Percentiles rank a stretch among this genome's conserved stretches.
phyloP scores from a whole-genome alignment of 331 rosid species.

The Prunus yedoensis region DNA sequence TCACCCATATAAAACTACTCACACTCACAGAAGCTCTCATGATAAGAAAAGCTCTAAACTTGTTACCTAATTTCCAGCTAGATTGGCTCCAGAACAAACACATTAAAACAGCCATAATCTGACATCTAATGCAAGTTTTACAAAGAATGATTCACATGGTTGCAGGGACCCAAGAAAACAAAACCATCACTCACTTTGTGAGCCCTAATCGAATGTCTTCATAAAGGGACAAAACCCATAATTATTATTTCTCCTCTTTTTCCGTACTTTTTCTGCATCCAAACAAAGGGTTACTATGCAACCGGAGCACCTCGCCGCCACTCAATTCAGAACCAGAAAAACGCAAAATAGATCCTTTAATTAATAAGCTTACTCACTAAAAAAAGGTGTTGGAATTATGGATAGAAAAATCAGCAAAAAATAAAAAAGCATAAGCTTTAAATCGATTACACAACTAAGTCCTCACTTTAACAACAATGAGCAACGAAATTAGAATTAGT shows the following conservation, averaged over 20 bases:
- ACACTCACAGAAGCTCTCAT: neutral
- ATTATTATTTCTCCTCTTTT: neutral
- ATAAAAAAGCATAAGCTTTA: neutral
- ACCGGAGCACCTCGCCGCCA: neutral
- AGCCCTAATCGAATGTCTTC: neutral
- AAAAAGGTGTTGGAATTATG: neutral
- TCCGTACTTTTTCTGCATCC: neutral
- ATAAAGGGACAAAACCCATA: neutral
- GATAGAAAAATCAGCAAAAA: slow-evolving; percentile 22
- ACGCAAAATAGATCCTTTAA: too few relatives aligned
- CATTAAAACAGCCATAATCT: neutral
- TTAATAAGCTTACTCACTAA: neutral
- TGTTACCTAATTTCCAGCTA: neutral
- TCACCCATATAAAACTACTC: neutral
- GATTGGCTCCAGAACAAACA: neutral
- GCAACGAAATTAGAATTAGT: slow-evolving; percentile 31
- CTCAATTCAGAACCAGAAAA: neutral
- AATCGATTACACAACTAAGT: neutral
- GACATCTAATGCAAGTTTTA: neutral
- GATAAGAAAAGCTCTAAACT: neutral
- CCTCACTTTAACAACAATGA: neutral
- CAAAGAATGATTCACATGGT: neutral
- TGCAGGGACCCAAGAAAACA: neutral
- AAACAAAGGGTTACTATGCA: neutral
- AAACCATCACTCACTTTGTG: neutral